Evolutionary conservation across 768 basidiomycete species (phyloP), one percentile per base, ranked within the genome.

Genomic region (Podaxis sp.): DNA sequence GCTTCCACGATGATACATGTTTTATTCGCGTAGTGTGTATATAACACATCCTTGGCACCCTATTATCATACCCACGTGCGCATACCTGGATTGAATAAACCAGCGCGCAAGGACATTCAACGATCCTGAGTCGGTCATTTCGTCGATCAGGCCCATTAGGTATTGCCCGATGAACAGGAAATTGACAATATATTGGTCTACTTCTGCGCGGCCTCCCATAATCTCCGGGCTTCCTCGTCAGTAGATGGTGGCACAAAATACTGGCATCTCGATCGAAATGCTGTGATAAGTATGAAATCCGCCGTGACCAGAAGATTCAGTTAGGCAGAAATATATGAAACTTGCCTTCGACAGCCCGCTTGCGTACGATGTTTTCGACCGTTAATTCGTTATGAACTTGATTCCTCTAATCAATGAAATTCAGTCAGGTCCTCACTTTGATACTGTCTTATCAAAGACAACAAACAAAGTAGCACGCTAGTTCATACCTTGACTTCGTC

Each of bases 241-340:
- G 82, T 78, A 60, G 72, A 66, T 36, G 91, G 87, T 6, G 90
- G 90, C 55, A 80, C 77, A 73, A 93, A 95, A 72, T 89, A 93
- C 70, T 83, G 85, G 77, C 92, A 95, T 55, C 91, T 87, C 50
- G 89, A 82, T 63, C 81, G 82, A 72, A 95, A 94, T 36, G 89
- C 92, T 95, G 58, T 50, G 56, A 26, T 55, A 49, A 20, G 5
- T 40, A 11, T 55, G 7, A 60, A 51, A 51, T 40, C n/a, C 33
- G 36, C 20, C 40, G 58, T 46, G 26, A 12, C 17, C 12, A 26
- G 54, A 37, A 17, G 30, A 48, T 12, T 4, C 13, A 40, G 15
- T 33, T 49, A 52, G 22, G n/a, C 26, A 13, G 38, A 38, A 12
- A 8, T 50, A n/a, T 20, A n/a, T 17, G 37, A 24, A 8, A 69